Evolutionary conservation across 345 rosid genomes (phyloP), one percentile per base, ranked within the genome.

Genomic region (Sisymbrium irio): DNA sequence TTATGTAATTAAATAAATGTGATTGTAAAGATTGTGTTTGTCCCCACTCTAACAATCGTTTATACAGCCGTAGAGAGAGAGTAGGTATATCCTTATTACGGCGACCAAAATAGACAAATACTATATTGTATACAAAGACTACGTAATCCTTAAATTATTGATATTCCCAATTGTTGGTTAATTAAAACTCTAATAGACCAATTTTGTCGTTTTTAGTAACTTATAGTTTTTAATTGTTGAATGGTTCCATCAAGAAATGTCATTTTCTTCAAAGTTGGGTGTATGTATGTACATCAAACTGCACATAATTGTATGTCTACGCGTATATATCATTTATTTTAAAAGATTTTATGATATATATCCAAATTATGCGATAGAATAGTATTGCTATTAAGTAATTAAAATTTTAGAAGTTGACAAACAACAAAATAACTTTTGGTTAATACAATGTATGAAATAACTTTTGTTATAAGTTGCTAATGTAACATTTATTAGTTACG

Each of bases 11-110:
- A 65, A 57, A 71, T 39, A 20, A 64, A 61, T 54, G 15, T 18
- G 55, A 71, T 74, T 73, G 72, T 74, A 81, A 83, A 79, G 83
- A 79, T 81, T 70, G 42, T 55, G 76, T 77, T 77, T 81, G 80
- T 65, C 85, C 77, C 51, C 42, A 69, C 66, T 19, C 75, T 63
- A 54, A n/a, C 64, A 62, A 69, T 75, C 4, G 46, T 75, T 54
- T 62, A 68, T 46, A 62, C 69, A 75, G 64, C 79, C 58, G 57
- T 40, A 65, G 28, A 66, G 45, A 39, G 10, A 58, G 65, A 35
- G 49, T 56, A 11, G 40, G 66, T 56, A 32, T 67, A 67, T 61
- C 71, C 63, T 54, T 69, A 62, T 39, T 63, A 76, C 66, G 71
- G 71, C 75, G 75, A 76, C 58, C 40, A 74, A 59, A 65, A 66